These are phyloP conservation scores for Pseudogymnoascus sp. DNA, from an alignment of 2,329 filamentous ascomycete genomes.

Conservation along the genomic window DNA sequence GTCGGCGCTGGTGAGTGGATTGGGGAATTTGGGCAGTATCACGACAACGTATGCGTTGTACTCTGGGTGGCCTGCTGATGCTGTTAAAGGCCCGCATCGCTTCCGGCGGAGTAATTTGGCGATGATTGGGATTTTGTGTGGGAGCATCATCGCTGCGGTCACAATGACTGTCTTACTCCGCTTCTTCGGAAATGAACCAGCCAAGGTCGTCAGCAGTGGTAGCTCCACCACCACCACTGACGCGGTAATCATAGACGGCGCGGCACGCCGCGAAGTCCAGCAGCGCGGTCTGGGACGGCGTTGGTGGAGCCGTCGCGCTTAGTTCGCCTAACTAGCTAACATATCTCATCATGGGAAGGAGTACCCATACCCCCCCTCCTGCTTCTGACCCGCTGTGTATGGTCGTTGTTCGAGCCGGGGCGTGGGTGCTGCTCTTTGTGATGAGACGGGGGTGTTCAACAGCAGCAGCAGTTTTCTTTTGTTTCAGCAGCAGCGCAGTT, in stretches of 20 bases:
- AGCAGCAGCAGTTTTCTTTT: slow-evolving; percentile 9
- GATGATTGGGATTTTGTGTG: slow-evolving; percentile 78
- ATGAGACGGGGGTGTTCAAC: slow-evolving; percentile 10
- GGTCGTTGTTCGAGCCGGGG: background rate
- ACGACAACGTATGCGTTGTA: slow-evolving; percentile 86
- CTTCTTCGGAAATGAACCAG: slow-evolving; percentile 47
- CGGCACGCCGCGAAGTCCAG: slow-evolving; percentile 49
- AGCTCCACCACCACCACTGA: slow-evolving; percentile 26
- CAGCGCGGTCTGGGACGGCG: slow-evolving; percentile 50
- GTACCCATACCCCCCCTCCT: background rate
- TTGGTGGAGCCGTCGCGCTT: slow-evolving; percentile 23
- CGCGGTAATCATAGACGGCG: slow-evolving; percentile 46
- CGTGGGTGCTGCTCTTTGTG: slow-evolving; percentile 20
- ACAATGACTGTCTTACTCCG: slow-evolving; percentile 61
- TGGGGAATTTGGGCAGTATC: slow-evolving; percentile 81
- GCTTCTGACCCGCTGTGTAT: background rate
- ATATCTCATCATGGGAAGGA: slow-evolving; percentile 16
- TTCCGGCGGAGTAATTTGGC: slow-evolving; percentile 78
- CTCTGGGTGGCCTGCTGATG: slow-evolving; percentile 76
- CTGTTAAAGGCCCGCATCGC: slow-evolving; percentile 57
- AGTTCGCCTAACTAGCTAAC: slow-evolving; percentile 21
- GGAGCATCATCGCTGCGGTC: slow-evolving; percentile 67
- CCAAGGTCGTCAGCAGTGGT: slow-evolving; percentile 35
- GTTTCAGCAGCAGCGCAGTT: slow-evolving; percentile 13
- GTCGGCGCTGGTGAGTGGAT: slow-evolving; percentile 74